Evolutionary conservation across 768 basidiomycete species (phyloP).

Genomic region (Mycena capillaripes): DNA sequence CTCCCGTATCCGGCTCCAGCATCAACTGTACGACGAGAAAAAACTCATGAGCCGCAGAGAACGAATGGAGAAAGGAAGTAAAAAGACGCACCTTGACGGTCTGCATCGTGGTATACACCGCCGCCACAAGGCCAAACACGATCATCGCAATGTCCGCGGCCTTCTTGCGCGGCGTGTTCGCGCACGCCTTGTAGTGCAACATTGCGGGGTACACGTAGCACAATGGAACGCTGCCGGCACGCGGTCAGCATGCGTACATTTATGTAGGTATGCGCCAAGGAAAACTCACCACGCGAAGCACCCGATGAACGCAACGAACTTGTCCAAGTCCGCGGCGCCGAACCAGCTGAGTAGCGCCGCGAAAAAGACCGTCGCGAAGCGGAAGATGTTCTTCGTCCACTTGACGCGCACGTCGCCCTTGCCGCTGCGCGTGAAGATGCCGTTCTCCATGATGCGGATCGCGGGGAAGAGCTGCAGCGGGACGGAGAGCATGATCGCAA

Average conservation of each 20-base stretch:
- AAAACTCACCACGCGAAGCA: constrained; percentile 89
- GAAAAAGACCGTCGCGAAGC: constrained; percentile 79
- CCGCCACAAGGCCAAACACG: constrained; percentile 79
- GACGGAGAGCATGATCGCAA: constrained; percentile 92
- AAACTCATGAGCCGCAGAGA: constrained; percentile 27
- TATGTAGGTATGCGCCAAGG: not conserved
- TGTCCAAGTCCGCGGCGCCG: constrained; percentile 92
- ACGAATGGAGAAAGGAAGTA: not conserved
- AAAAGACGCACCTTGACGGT: constrained; percentile 72
- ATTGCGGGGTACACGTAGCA: constrained; percentile 96
- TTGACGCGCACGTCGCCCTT: constrained; percentile 87
- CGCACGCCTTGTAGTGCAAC: constrained; percentile 91
- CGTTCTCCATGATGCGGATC: constrained; percentile 97
- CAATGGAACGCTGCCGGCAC: constrained; percentile 80
- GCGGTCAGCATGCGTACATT: not conserved
- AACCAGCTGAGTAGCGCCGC: constrained; percentile 88
- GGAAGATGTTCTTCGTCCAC: constrained; percentile 96
- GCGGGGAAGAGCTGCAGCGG: constrained; percentile 99
- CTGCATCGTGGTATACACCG: constrained; percentile 85
- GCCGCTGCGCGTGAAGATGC: constrained; percentile 89
- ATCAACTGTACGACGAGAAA: constrained; percentile 63
- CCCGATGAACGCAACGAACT: constrained; percentile 94
- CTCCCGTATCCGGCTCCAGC: constrained; percentile 60
- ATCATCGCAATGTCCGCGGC: constrained; percentile 79
- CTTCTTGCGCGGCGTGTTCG: constrained; percentile 77